phyloP scores from a whole-genome alignment of 495 filamentous ascomycete species.

The Neurospora sp. region DNA sequence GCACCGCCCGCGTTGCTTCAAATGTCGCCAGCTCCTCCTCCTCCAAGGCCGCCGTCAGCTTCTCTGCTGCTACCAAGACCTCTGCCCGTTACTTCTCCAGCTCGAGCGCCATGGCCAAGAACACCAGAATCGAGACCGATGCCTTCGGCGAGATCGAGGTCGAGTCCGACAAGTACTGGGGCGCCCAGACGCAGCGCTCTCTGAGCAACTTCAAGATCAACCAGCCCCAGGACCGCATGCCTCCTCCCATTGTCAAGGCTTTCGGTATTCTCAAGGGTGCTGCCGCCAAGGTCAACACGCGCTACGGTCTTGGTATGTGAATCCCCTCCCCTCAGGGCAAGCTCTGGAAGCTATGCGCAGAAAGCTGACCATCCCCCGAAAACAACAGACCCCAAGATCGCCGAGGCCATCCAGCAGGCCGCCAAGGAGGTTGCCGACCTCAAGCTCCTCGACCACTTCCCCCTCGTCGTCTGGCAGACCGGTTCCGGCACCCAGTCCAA shows the following conservation, averaged over 20 bases:
- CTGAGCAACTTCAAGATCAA: conserved; percentile 98
- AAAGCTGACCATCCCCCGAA: conserved; percentile 9
- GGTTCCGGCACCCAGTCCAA: conserved; percentile 98
- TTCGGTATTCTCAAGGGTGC: conserved; percentile 98
- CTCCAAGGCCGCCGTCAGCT: conserved; percentile 1
- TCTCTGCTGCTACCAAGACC: not conserved
- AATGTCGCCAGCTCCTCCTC: conserved; percentile 12
- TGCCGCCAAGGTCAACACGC: conserved; percentile 92
- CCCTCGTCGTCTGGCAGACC: conserved; percentile 97
- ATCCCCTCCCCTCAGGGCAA: not conserved
- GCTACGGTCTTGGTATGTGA: conserved; percentile 78
- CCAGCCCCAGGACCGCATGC: conserved; percentile 98
- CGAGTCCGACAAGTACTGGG: conserved; percentile 93
- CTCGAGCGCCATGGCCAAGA: conserved; percentile 37
- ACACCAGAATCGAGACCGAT: conserved; percentile 78
- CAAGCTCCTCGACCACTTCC: conserved; percentile 96
- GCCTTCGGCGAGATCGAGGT: conserved; percentile 97
- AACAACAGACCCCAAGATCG: conserved; percentile 70
- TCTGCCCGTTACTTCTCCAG: conserved; percentile 31
- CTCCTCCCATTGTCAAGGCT: conserved; percentile 77
- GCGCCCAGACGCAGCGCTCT: conserved; percentile 95
- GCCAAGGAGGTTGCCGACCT: conserved; percentile 86
- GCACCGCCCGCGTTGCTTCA: conserved; percentile 6
- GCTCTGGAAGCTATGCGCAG: conserved; percentile 2
- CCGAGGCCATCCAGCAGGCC: conserved; percentile 88